Evolutionary conservation across 768 basidiomycete genomes (phyloP).

Genomic region (Phlegmacium glaucopus): DNA sequence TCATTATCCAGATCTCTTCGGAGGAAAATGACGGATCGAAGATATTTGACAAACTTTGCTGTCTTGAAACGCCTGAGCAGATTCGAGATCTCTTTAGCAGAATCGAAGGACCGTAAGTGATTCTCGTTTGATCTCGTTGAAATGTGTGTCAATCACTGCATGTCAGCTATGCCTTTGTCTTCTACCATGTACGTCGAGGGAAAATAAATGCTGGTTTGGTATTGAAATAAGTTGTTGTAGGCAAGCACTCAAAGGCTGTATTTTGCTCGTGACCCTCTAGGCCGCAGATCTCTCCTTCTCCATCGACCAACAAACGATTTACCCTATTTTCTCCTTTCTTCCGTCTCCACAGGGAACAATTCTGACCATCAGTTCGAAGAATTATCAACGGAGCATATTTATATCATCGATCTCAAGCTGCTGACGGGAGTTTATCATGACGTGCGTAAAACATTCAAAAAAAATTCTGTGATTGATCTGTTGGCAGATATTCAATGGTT

Average conservation of each 20-base stretch:
- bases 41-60: conserved; percentile 35
- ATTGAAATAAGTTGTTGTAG: conserved; percentile 27
- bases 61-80: conserved; percentile 30
- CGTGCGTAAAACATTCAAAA: no score
- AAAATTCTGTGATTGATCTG: no score
- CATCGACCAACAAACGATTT: conserved; percentile 47
- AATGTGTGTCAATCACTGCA: conserved; percentile 2
- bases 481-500: background rate
- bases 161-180: conserved; percentile 77
- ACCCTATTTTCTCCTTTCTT: conserved; percentile 61
- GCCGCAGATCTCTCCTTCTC: conserved; percentile 79
- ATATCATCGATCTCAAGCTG: conserved; percentile 43
- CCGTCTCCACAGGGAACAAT: conserved; percentile 54
- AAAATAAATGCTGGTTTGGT: background rate
- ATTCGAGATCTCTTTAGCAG: conserved; percentile 49
- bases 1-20: conserved; percentile 40
- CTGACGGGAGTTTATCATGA: no score
- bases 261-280: conserved; percentile 81
- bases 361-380: conserved; percentile 55
- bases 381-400: conserved; percentile 54
- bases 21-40: conserved; percentile 74
- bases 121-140: background rate
- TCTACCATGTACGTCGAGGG: conserved; percentile 56
- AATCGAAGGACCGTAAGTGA: conserved; percentile 80
- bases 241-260: conserved; percentile 45